Evolutionary conservation across 495 filamentous ascomycete genomes (phyloP), one percentile per base, ranked within the genome.

Genomic region (Paragyromitra xinjiangensis): DNA sequence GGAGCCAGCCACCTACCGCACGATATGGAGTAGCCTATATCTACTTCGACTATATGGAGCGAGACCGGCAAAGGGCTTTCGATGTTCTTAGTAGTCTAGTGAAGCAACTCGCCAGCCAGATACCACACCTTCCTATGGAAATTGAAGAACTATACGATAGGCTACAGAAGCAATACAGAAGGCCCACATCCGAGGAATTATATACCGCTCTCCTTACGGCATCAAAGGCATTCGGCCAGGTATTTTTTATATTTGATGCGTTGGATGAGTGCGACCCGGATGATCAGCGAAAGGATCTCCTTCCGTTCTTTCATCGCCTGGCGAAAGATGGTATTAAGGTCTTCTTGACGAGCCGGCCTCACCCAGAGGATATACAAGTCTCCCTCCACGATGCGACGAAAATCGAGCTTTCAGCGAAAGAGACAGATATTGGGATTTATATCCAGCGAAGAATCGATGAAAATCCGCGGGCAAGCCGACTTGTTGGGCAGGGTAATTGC

Each of bases 31-130:
- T 66, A 19, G 64, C 24, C 24, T 50, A 66, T 50, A 9, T 66
- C 44, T 66, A 66, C 44, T 66, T 66, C 26, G 42, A 66, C n/a
- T 37, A 66, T 12, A 34, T 50, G 64, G 64, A 66, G 1, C 42
- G 44, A 51, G 26, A 37, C 7, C 64, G 24, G 3, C 64, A 66
- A 34, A 66, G 44, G 16, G 44, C 24, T 8, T 39, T 66, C 6
- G 1, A 66, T 53, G 9, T 66, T 9, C 22, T 66, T 1, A 16
- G 22, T 7, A 50, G 42, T 8, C 44, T 66, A n/a, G 64, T 53
- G 5, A 63, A 34, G n/a, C 59, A 63, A 37, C 37, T 63, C n/a
- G n/a, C 37, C 7, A 19, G 29, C 16, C 37, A 63, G 37, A 9
- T 9, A 6, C 14, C 59, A 12, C 1, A 63, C n/a, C 14, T 40